Base-by-base conservation (phyloP, 805 yeast genomes). In the Hanseniaspora osmophila region DNA sequence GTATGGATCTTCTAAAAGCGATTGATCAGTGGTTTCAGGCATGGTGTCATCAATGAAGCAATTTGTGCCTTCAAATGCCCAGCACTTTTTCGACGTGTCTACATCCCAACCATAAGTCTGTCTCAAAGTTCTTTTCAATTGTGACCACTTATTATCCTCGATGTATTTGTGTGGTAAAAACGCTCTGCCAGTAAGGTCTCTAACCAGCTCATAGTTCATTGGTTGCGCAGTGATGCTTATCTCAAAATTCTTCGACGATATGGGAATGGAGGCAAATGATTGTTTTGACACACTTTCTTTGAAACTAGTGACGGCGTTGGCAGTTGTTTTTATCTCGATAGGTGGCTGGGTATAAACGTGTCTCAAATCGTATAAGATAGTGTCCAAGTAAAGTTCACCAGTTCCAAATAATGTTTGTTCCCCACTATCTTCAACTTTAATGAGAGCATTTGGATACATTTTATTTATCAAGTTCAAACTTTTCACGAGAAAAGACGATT, bases 361-460 rank as follows among this genome's bases (percentile, higher is more conserved):
- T 50, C 96, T 67, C 40, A 92, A 62, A 55, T 86, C 96, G 58
- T 80, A 83, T 37, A 92, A 61, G 19, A 83, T 64, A 52, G 92
- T 84, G 60, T 92, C 97, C 62, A 92, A 59, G 56, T 84, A 85
- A 15, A 90, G 54, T 56, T 92, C 97, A 6, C 98, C 98, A 10
- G 85, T 75, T 0, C 92, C 96, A 27, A 78, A 55, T 0, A 92
- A 59, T 1, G 78, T 77, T 57, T 82, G 85, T 54, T 87, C 96
- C 2, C 96, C 96, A 44, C 88, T 81, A 52, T 84, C 94, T 58
- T 86, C 95, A 1, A 82, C 85, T 50, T 72, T 76, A n/a, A 84
- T 66, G 17, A 70, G 70, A 33, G 78, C 68, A 3, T 87, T 80
- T 10, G 81, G 71, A 56, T 84, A 88, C 0, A 79, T 66, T 51